Evolutionary conservation across 768 basidiomycete genomes (phyloP), one percentile per base, ranked within the genome.

Genomic region (Hygrophoropsis aurantiaca): DNA sequence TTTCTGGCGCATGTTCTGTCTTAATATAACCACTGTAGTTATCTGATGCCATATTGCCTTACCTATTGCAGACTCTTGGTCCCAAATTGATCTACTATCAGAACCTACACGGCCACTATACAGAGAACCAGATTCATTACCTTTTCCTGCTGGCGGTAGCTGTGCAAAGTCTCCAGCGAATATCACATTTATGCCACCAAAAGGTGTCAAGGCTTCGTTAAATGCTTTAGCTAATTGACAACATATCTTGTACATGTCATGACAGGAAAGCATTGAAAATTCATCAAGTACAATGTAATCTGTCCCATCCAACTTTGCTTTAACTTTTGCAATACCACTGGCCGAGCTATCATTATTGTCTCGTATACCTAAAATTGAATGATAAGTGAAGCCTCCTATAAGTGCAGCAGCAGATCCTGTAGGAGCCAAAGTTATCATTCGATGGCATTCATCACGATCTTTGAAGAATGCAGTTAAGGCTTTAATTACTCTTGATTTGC

Each of bases 211-310:
- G 34, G 44, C 20, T 4, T 49, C 39, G 27, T 57, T 54, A n/a
- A 42, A 46, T 2, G 62, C 49, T 11, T 54, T 45, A 2, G 62
- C 44, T 1, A 70, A 33, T 15, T 58, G 44, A 0, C 51, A 49
- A 48, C 62, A 62, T 19, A 69, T 68, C 11, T 43, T 43, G 42
- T 63, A 66, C 38, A 71, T 23, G 6, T 70, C 67, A 23, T 44
- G 44, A 45, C 67, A 70, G 1, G 58, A 52, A 1, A 75, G 27
- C 74, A 77, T 77, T 0, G 73, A 75, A 0, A 75, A 55, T 43
- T 77, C 72, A 59, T 75, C 70, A 15, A 75, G 46, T 37, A 76
- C 72, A 4, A 74, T 54, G 52, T 72, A 71, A 0, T 72, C 59
- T 10, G 73, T 64, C 15, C 65, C 57, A 15, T 52, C 16, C 13